Conservation (phyloP, 768 basidiomycete genomes). For the Xerocomellus amylosporus region DNA sequence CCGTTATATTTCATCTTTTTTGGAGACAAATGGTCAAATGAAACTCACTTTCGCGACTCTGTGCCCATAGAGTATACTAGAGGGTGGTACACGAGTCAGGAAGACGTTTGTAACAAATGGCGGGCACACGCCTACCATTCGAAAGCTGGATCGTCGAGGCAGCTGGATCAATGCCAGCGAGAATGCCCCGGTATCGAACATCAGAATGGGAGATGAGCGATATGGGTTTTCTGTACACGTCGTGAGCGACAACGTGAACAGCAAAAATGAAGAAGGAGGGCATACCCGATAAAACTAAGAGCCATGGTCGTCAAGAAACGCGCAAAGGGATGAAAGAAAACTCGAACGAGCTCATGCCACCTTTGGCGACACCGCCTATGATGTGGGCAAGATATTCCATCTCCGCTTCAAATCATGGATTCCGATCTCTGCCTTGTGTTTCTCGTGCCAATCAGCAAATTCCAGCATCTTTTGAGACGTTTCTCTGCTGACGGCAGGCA, state of each 20-base stretch:
- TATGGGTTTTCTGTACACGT: conserved; percentile 68
- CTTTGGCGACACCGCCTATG: conserved; percentile 13
- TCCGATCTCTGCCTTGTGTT: neutral
- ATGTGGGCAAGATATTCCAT: conserved; percentile 13
- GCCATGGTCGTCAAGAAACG: conserved; percentile 47
- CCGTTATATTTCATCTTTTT: conserved; percentile 38
- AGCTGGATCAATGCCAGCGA: conserved; percentile 81
- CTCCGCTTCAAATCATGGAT: conserved; percentile 28
- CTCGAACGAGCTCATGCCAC: conserved; percentile 8
- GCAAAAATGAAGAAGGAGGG: neutral
- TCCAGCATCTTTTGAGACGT: no score
- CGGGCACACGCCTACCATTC: conserved; percentile 53
- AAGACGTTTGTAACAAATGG: neutral
- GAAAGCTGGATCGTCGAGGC: conserved; percentile 86
- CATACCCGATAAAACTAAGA: conserved; percentile 73
- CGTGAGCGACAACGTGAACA: conserved; percentile 9
- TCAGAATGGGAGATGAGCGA: conserved; percentile 89
- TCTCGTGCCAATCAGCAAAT: neutral
- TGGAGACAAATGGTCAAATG: neutral
- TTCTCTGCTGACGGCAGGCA: neutral
- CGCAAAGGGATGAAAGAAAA: conserved; percentile 18
- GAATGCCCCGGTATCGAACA: conserved; percentile 85
- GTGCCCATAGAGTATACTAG: conserved; percentile 86
- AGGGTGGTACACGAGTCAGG: neutral
- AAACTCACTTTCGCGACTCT: conserved; percentile 70